Base-by-base conservation (phyloP, 352 stramenopile species). In the Phytophthora hybrid region DNA sequence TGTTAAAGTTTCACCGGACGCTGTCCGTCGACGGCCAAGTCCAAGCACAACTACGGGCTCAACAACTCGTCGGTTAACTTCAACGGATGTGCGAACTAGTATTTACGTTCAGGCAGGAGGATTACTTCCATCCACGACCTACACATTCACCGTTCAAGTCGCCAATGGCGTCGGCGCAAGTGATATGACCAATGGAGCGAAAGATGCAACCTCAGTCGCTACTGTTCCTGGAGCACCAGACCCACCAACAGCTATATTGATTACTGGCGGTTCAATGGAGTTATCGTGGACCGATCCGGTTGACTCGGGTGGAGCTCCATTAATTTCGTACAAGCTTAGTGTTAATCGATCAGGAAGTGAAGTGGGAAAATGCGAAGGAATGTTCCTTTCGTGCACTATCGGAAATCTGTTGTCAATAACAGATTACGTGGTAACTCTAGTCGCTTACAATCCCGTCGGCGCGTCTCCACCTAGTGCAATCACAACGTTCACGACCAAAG, bases 221-320 rank as follows among this genome's bases (percentile, higher is more conserved):
- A 77, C 69, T 8, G 58, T 67, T 0, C 85, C 85, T 0, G 80
- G 54, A 4, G 56, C 52, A 14, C 81, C 83, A 4, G 63, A 78
- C 4, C 21, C 73, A 10, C 85, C 83, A 0, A 74, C 8, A 4
- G 37, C 69, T 0, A 57, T 32, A 11, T 7, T 9, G 0, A 66
- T 78, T 7, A 91, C 83, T 1, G 85, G 85, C 6, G 85, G 85
- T 3, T 73, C 85, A 0, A 69, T 90, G 52, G 58, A 52, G 7
- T 23, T 92, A 1, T 39, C 16, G 2, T 92, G 85, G 85, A 52
- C 26, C 0, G 78, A 88, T 32, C 83, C 85, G 0, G 70, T 92
- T 1, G 85, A 92, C 34, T 87, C 76, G 0, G 85, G 85, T 9
- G 85, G 85, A 9, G 44, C 79, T 10, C 74, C 83, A 1, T 61